Conservation (phyloP, 2,329 filamentous ascomycete genomes). For the Xylariaceae sp. region DNA sequence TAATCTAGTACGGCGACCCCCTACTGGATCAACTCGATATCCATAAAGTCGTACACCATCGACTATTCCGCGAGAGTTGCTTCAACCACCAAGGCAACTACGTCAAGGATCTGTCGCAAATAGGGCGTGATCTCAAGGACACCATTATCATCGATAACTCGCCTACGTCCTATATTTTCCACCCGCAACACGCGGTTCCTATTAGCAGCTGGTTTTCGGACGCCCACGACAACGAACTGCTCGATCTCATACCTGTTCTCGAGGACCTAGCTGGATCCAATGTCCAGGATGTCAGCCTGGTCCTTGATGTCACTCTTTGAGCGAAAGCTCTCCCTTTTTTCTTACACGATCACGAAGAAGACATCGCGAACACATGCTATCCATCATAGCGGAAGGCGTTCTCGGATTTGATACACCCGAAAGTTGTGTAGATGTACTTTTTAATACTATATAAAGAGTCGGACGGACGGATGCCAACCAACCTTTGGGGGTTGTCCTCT, state of each 20-base stretch:
- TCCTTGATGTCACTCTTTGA: conserved; percentile 83
- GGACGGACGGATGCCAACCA: conserved; percentile 16
- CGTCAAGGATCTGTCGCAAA: conserved; percentile 96
- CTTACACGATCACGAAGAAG: conserved; percentile 25
- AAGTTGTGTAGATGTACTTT: conserved; percentile 48
- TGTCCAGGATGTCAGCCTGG: conserved; percentile 93
- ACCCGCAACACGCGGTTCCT: conserved; percentile 95
- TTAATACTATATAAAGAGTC: conserved; percentile 44
- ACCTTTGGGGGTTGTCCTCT: conserved; percentile 10
- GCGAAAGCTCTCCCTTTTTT: conserved; percentile 30
- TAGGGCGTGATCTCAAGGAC: conserved; percentile 90
- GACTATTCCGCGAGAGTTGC: conserved; percentile 95
- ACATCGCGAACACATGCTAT: conserved; percentile 31
- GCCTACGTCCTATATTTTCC: conserved; percentile 98
- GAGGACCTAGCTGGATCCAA: conserved; percentile 87
- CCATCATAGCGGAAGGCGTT: conserved; percentile 54
- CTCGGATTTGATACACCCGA: conserved; percentile 42
- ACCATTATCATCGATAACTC: conserved; percentile 99
- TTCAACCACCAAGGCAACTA: conserved; percentile 99
- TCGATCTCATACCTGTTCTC: conserved; percentile 95
- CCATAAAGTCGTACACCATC: conserved; percentile 91
- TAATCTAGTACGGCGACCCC: conserved; percentile 80
- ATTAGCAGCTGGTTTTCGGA: conserved; percentile 99
- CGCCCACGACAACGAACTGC: conserved; percentile 95
- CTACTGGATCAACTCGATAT: conserved; percentile 95